Evolutionary conservation across 345 rosid genomes (phyloP).

Genomic region (Theobroma cacao): DNA sequence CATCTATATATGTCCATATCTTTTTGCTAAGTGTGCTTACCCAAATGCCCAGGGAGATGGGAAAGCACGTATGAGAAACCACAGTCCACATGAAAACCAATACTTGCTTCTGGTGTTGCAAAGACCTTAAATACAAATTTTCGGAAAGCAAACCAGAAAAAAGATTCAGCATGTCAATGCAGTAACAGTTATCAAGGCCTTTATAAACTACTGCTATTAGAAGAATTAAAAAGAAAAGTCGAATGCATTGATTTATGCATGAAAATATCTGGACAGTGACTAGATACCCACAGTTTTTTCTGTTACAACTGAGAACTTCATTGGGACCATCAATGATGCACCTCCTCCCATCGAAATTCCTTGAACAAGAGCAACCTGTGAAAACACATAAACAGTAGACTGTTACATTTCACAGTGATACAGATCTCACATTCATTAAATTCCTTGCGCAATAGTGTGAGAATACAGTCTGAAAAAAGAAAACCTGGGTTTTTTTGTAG

Average conservation of each 20-base stretch:
- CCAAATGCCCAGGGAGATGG: constrained; percentile 79
- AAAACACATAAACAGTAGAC: constrained; percentile 7
- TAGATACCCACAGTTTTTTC: constrained; percentile 75
- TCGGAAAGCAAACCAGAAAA: not conserved
- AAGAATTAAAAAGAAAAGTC: not conserved
- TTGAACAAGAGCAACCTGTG: constrained; percentile 77
- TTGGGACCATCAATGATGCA: constrained; percentile 85
- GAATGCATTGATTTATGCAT: not conserved
- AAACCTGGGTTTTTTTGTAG: constrained; percentile 78
- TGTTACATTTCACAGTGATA: not conserved
- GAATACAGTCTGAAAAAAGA: not conserved
- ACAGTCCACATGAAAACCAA: constrained; percentile 94
- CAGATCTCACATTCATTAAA: not conserved
- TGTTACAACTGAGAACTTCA: constrained; percentile 90
- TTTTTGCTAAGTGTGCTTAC: constrained; percentile 40
- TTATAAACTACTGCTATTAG: not conserved
- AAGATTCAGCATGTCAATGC: not conserved
- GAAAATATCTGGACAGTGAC: constrained; percentile 8
- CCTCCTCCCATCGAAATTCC: constrained; percentile 99
- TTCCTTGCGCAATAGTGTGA: not conserved
- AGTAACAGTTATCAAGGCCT: not conserved
- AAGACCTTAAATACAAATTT: constrained; percentile 52
- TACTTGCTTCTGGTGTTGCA: constrained; percentile 90
- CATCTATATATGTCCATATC: not conserved
- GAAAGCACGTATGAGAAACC: constrained; percentile 84